Evolutionary conservation across 2,329 filamentous ascomycete species (phyloP), one percentile per base, ranked within the genome.

Genomic region (Ceratocystis diversiconidia): DNA sequence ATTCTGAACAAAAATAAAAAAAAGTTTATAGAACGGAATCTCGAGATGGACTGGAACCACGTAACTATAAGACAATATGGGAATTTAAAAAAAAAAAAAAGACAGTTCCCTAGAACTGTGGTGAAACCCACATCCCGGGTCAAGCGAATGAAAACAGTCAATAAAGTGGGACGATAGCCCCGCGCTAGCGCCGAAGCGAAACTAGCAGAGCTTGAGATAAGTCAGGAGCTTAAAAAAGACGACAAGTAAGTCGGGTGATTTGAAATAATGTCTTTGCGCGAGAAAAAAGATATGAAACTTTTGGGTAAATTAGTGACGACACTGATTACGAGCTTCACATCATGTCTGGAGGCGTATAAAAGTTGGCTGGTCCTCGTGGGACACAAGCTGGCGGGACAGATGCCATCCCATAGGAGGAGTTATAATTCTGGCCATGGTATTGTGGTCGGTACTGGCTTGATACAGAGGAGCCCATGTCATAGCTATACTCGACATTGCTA

Each of bases 351-450:
- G 55, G 28, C 6, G 55, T 59, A 30, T 59, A 59, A 25, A 59
- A 59, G 55, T 36, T 59, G 8, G 55, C 8, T 8, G 55, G 55
- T 36, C 25, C 55, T 59, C 55, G 55, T 5, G 55, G 55, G 28
- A 59, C 55, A 59, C 55, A 59, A n/a, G 55, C 55, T 59, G 28
- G 28, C 6, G 55, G 55, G 5, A 59, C 55, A 36, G 55, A 59
- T 36, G 55, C 55, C 55, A 59, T 59, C 32, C 55, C 55, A 8
- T 59, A 59, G 15, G 55, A 59, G 17, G 55, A 19, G 28, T 36
- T 59, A n/a, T 59, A 59, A n/a, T 10, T 59, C 8, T 28, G 55
- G 28, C 25, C 12, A 30, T 59, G 28, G 55, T 59, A 59, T 30
- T 59, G 55, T 36, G 55, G 28, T 12, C 55, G 19, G 55, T 59